Evolutionary conservation across 78 protist species (phyloP).

Genomic region (Dictyostelium discoideum): DNA sequence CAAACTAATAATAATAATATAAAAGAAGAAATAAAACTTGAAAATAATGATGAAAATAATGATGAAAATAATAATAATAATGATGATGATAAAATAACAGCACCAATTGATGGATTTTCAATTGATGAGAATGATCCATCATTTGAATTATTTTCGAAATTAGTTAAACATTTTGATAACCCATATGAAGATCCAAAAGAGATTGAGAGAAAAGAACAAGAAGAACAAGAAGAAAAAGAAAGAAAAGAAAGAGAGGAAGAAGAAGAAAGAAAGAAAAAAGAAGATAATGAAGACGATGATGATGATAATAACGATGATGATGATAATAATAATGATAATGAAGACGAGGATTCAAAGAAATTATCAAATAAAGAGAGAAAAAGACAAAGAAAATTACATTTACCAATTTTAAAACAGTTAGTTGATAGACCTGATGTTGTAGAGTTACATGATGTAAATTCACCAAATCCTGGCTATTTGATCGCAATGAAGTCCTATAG

Average conservation of each 20-base stretch:
- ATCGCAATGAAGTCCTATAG: slow-evolving; percentile 91
- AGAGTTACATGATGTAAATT: slow-evolving; percentile 94
- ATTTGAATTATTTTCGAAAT: slow-evolving; percentile 40
- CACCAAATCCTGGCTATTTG: slow-evolving; percentile 96
- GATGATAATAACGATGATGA: background rate
- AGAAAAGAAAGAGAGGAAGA: slow-evolving; percentile 24
- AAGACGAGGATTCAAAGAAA: slow-evolving; percentile 39
- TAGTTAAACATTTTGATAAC: slow-evolving; percentile 59
- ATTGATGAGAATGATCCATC: slow-evolving; percentile 74
- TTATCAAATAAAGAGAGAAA: slow-evolving; percentile 84
- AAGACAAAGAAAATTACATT: slow-evolving; percentile 69
- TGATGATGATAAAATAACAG: background rate
- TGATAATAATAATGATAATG: background rate
- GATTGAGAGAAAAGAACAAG: slow-evolving; percentile 24
- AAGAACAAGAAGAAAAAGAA: background rate
- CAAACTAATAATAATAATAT: background rate
- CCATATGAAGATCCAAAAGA: slow-evolving; percentile 37
- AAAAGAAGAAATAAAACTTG: background rate
- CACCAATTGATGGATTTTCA: background rate
- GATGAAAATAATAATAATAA: background rate
- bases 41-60: background rate
- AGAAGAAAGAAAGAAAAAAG: background rate
- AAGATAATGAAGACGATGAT: background rate
- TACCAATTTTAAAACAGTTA: slow-evolving; percentile 95
- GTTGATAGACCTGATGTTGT: slow-evolving; percentile 92